phyloP scores from a whole-genome alignment of 192 early-diverging fungal species.

The Obelidium mucronatum region DNA sequence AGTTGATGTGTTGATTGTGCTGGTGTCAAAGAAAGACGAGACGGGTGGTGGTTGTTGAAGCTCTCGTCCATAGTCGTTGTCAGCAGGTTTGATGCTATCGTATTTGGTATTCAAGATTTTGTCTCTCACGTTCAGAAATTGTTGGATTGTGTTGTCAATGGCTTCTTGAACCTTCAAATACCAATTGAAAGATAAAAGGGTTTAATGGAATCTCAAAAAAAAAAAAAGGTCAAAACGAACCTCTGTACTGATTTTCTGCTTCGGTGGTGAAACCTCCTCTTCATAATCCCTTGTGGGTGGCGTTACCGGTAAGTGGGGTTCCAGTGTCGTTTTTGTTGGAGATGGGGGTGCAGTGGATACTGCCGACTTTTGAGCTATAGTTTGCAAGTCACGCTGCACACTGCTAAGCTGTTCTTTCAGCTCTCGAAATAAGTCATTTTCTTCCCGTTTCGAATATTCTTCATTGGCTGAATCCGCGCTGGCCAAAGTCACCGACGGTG shows the following conservation, averaged over 20 bases:
- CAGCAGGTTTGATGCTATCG: neutral
- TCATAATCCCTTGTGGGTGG: too few relatives aligned
- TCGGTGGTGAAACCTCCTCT: too few relatives aligned
- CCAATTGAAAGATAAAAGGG: too few relatives aligned
- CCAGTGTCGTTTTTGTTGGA: too few relatives aligned
- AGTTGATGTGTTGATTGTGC: neutral
- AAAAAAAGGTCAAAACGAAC: too few relatives aligned
- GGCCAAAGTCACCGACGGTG: neutral
- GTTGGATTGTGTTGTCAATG: constrained; percentile 10
- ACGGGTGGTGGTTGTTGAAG: constrained; percentile 2
- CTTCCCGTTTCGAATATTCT: neutral
- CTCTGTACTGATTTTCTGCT: too few relatives aligned
- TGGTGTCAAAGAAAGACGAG: neutral
- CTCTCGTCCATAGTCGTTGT: too few relatives aligned
- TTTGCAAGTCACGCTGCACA: neutral
- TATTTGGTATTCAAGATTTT: neutral
- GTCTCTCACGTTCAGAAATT: constrained; percentile 10
- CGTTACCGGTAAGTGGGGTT: too few relatives aligned
- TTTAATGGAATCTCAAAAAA: neutral
- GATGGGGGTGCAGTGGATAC: too few relatives aligned
- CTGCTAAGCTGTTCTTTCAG: constrained; percentile 3
- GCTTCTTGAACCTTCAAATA: constrained; percentile 12
- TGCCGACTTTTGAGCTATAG: too few relatives aligned
- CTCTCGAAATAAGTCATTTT: neutral
- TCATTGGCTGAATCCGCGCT: neutral